A percentile compares a stretch with the other conserved stretches of the same genome.
Conservation (phyloP, 345 rosid species). For the Eucalyptus cloeziana region DNA sequence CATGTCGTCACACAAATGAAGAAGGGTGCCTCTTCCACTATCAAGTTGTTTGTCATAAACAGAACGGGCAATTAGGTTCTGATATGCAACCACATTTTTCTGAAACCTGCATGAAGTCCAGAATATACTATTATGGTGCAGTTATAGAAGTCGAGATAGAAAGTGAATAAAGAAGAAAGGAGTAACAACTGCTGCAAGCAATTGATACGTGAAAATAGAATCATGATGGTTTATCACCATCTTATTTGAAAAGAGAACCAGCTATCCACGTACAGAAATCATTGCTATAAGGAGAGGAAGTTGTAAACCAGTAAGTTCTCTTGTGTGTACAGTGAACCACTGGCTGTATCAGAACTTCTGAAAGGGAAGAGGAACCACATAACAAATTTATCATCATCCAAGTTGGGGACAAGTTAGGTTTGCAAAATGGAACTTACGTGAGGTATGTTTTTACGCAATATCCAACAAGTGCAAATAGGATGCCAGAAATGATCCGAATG, state of each 20-base stretch:
- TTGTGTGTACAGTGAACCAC: neutral
- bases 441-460: slow-evolving; percentile 65
- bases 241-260: neutral
- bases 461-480: slow-evolving; percentile 52
- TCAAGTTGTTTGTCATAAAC: slow-evolving; percentile 77
- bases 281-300: neutral
- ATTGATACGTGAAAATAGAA: neutral
- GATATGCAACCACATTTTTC: slow-evolving; percentile 55
- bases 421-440: slow-evolving; percentile 18
- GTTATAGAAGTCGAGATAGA: neutral
- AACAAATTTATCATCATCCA: neutral
- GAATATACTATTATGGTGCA: neutral
- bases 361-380: neutral
- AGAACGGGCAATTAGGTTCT: slow-evolving; percentile 58
- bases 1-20: slow-evolving; percentile 75
- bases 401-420: neutral
- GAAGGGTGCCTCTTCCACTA: slow-evolving; percentile 81
- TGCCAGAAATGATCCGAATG: slow-evolving; percentile 48
- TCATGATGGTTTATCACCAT: neutral
- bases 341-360: neutral
- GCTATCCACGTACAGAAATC: neutral
- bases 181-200: neutral
- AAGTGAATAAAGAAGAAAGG: neutral
- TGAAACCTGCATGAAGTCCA: slow-evolving; percentile 42
- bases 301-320: neutral